Base-by-base conservation (phyloP, 441 rosid species). In the Gossypium gossypioides region DNA sequence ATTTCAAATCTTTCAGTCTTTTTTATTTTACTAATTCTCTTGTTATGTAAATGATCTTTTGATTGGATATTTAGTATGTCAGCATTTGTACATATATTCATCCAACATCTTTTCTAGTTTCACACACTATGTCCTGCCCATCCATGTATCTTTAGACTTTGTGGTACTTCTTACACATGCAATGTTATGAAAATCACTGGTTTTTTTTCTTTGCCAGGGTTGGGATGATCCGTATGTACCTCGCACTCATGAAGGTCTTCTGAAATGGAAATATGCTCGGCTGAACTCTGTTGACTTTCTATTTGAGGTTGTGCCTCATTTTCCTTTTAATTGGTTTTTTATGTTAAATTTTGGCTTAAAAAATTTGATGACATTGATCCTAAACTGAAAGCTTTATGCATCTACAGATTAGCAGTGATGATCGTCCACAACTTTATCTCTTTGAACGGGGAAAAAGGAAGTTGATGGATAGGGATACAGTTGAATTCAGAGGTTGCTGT, bases 171-270 rank as follows among this genome's bases (percentile, higher is more conserved):
- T 27, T 34, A 34, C 40, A 34, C 8, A 34, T 34, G 40, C 9
- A 34, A 34, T 34, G 40, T 6, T 34, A 34, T 34, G 40, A 34
- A 34, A 34, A 34, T 71, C 60, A 50, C 56, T 75, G 60, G 67
- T 62, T 7, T 56, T 73, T 50, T 54, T 16, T 6, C 6, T 72
- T 56, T 75, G 62, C 60, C 80, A 96, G 99, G 99, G 97, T 50
- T 96, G 99, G 99, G 98, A 96, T 78, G 99, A 96, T 80, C 98
- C 97, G 55, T 96, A 96, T 57, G 90, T 91, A 77, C 90, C 99
- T 58, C 93, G 97, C 70, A 90, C 98, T 22, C 96, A 96, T 74
- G 94, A 96, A 81, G 97, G 98, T 63, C 97, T 96, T 73, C 72
- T 96, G 74, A 96, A 96, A 82, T 93, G 99, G 98, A 96, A 96